Conservation (phyloP, 2,329 filamentous ascomycete species). For the Knoxdaviesia proteae region DNA sequence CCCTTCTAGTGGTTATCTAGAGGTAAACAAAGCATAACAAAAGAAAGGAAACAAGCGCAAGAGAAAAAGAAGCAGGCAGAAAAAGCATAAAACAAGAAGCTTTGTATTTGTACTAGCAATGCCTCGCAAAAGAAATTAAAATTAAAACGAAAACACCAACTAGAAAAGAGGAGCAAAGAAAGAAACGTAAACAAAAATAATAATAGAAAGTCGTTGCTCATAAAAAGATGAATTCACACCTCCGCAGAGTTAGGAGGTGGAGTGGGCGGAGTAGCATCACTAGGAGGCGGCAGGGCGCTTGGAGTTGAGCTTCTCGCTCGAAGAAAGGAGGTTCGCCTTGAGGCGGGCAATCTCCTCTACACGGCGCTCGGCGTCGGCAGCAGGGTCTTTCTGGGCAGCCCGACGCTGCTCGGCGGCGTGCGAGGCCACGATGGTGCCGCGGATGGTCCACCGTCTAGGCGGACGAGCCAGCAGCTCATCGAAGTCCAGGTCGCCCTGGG, state of each 20-base stretch:
- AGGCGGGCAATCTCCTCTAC: conserved; percentile 21
- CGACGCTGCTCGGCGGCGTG: conserved; percentile 9
- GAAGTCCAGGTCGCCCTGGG: conserved; percentile 17
- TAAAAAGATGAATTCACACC: neutral
- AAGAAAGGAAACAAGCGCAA: no score
- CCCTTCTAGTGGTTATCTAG: no score
- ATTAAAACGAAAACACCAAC: neutral
- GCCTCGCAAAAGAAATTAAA: neutral
- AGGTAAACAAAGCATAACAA: no score
- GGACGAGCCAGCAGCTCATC: conserved; percentile 20
- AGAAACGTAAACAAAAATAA: neutral
- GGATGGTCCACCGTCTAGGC: conserved; percentile 21
- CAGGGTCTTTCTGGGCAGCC: conserved; percentile 1
- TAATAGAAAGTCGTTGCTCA: neutral
- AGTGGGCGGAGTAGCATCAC: no score
- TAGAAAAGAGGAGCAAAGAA: neutral
- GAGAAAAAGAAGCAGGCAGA: no score
- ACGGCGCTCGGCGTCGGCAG: conserved; percentile 13
- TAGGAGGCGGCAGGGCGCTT: no score
- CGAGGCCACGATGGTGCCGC: conserved; percentile 13
- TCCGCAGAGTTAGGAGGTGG: no score
- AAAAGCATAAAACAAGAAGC: no score
- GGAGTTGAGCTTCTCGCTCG: conserved; percentile 9
- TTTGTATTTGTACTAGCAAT: neutral
- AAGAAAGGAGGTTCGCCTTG: conserved; percentile 24